A percentile compares a stretch with the other conserved stretches of the same genome.
Evolutionary conservation across 371 early-diverging fungal genomes (phyloP).

Genomic region (Caulochytrium protostelioides): DNA sequence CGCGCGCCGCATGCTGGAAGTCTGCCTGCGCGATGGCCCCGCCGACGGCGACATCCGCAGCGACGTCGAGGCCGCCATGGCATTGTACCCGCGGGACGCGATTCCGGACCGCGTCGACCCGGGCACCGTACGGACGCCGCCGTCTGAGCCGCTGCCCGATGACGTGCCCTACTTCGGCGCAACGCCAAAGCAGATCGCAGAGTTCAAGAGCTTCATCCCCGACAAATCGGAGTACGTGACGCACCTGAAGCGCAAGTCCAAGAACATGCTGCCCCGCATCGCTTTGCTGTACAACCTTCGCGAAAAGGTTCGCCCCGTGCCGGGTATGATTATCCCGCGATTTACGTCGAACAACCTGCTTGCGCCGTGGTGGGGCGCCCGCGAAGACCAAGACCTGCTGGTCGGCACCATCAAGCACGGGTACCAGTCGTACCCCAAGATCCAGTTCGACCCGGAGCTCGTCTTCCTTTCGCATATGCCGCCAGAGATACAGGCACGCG

Average conservation of each 20-base stretch:
- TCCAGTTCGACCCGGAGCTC: conserved; percentile 45
- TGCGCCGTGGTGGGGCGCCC: conserved; percentile 55
- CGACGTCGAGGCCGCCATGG: conserved; percentile 10
- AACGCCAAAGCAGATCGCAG: conserved; percentile 32
- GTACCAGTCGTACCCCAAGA: conserved; percentile 41
- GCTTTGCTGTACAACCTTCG: conserved; percentile 51
- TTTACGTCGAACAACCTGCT: conserved; percentile 32
- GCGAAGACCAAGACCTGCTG: conserved; percentile 60
- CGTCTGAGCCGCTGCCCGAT: no score
- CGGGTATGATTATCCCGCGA: conserved; percentile 31
- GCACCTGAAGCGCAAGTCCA: conserved; percentile 42
- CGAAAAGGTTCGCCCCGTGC: conserved; percentile 24
- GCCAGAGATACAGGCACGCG: background rate
- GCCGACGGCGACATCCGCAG: conserved; percentile 8
- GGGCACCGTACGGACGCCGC: background rate
- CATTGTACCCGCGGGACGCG: conserved; percentile 11
- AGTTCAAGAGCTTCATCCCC: conserved; percentile 40
- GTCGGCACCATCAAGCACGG: conserved; percentile 60
- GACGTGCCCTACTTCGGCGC: conserved; percentile 39
- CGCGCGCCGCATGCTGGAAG: conserved; percentile 10
- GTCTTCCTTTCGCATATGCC: conserved; percentile 21
- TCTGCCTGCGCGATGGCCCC: conserved; percentile 8
- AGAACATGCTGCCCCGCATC: conserved; percentile 50
- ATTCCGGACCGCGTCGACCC: conserved; percentile 9
- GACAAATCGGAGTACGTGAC: conserved; percentile 53